Percentiles rank a stretch among this genome's conserved stretches.
Evolutionary conservation across 2,329 filamentous ascomycete genomes (phyloP).

Genomic region (Hypomyces rosellus): DNA sequence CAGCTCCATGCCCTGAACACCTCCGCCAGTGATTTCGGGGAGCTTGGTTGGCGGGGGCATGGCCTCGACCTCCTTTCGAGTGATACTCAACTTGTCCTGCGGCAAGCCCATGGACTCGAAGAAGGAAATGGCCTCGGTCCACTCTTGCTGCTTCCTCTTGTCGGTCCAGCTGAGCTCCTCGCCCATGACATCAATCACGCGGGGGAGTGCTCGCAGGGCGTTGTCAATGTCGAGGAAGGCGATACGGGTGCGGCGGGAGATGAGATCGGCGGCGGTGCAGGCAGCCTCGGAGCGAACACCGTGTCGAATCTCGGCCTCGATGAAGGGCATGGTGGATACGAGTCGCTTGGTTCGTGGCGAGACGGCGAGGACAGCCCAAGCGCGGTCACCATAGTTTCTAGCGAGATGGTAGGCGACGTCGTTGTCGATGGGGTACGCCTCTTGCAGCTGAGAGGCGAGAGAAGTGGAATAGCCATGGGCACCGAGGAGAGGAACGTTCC

Average conservation of each 20-base stretch:
- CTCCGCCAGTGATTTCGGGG: neutral
- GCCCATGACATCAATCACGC: slow-evolving; percentile 65
- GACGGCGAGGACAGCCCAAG: slow-evolving; percentile 61
- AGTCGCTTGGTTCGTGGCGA: slow-evolving; percentile 51
- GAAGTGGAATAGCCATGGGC: slow-evolving; percentile 59
- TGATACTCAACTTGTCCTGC: slow-evolving; percentile 17
- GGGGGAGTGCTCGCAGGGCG: slow-evolving; percentile 61
- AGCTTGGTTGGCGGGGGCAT: slow-evolving; percentile 1
- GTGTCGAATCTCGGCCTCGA: slow-evolving; percentile 68
- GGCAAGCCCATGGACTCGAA: slow-evolving; percentile 40
- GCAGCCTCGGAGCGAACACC: slow-evolving; percentile 67
- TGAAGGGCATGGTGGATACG: slow-evolving; percentile 60
- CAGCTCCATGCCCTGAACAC: neutral
- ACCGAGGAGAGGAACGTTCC: slow-evolving; percentile 65
- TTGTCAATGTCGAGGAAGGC: slow-evolving; percentile 72
- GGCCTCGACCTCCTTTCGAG: slow-evolving; percentile 17
- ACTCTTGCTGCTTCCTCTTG: slow-evolving; percentile 47
- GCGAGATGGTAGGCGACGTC: slow-evolving; percentile 38
- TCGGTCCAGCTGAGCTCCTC: slow-evolving; percentile 61
- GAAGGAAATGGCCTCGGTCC: slow-evolving; percentile 47
- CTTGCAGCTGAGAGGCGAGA: slow-evolving; percentile 28
- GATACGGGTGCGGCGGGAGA: slow-evolving; percentile 63
- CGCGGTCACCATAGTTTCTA: slow-evolving; percentile 46
- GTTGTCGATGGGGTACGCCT: slow-evolving; percentile 31
- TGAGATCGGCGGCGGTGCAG: slow-evolving; percentile 64